Conservation (phyloP, 2,329 filamentous ascomycete species). For the Aspergillus latus region DNA sequence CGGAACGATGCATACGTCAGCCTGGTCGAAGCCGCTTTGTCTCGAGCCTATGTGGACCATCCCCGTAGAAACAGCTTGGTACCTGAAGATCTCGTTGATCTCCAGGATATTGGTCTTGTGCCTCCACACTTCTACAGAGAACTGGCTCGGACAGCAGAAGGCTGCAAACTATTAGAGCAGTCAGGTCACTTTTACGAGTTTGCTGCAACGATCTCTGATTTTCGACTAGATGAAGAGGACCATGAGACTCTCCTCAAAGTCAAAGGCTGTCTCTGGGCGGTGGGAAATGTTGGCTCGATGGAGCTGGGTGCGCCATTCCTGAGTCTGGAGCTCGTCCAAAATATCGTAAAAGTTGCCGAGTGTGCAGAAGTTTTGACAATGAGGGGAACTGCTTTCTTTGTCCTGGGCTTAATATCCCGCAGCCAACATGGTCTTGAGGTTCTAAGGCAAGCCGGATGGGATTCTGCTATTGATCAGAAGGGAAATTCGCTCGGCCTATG, state of each 20-base stretch:
- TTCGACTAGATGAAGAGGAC: conserved; percentile 82
- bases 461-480: conserved; percentile 79
- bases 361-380: conserved; percentile 86
- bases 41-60: conserved; percentile 69
- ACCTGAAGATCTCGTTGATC: conserved; percentile 60
- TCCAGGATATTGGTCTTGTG: conserved; percentile 61
- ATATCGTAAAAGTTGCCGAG: conserved; percentile 86
- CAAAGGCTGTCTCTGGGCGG: conserved; percentile 95
- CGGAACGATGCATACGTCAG: conserved; percentile 95
- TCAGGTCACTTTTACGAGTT: conserved; percentile 98
- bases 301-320: conserved; percentile 93
- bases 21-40: conserved; percentile 92
- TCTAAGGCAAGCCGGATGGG: conserved; percentile 85
- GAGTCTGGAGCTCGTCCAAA: conserved; percentile 81
- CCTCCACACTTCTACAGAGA: conserved; percentile 99
- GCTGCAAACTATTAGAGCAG: conserved; percentile 82
- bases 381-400: conserved; percentile 94
- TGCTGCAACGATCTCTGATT: conserved; percentile 80
- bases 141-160: conserved; percentile 86
- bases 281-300: conserved; percentile 98
- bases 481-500: conserved; percentile 85
- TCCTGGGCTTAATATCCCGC: conserved; percentile 85
- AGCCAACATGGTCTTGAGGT: conserved; percentile 92
- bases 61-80: conserved; percentile 50
- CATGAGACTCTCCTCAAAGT: conserved; percentile 84